phyloP scores from a whole-genome alignment of 805 yeast genomes.

The Candida wancherniae region DNA sequence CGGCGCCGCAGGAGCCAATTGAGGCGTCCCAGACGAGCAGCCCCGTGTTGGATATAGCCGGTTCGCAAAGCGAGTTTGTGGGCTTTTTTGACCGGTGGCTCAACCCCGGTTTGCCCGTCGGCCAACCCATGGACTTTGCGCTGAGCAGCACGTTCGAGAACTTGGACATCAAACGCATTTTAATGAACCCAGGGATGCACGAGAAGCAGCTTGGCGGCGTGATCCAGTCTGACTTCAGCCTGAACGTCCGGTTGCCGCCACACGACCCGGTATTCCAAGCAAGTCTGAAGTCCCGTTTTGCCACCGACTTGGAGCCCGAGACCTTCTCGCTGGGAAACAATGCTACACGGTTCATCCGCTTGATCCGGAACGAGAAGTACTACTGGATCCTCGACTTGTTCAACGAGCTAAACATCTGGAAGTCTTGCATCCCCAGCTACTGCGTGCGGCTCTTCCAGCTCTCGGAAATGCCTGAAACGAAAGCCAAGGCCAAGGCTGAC shows the following conservation, averaged over 20 bases:
- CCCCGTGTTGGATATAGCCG: slow-evolving; percentile 2
- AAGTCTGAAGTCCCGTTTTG: neutral
- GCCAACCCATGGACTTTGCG: slow-evolving; percentile 1
- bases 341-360: slow-evolving; percentile 17
- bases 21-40: neutral
- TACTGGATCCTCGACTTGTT: slow-evolving; percentile 38
- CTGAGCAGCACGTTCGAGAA: slow-evolving; percentile 15
- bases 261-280: neutral
- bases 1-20: neutral
- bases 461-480: slow-evolving; percentile 5
- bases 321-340: slow-evolving; percentile 13
- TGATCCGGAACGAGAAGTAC: slow-evolving; percentile 31
- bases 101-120: slow-evolving; percentile 3
- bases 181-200: slow-evolving; percentile 17
- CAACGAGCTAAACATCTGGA: slow-evolving; percentile 37
- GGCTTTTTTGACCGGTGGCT: slow-evolving; percentile 6
- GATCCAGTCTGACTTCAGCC: slow-evolving; percentile 5
- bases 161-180: slow-evolving; percentile 22
- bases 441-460: slow-evolving; percentile 20
- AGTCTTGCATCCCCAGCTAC: slow-evolving; percentile 30
- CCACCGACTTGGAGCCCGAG: slow-evolving; percentile 3
- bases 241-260: neutral
- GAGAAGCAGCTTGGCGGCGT: slow-evolving; percentile 8
- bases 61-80: too few relatives aligned
- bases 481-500: slow-evolving; percentile 8